These are phyloP conservation scores for Botryobasidium botryosum DNA, from an alignment of 768 basidiomycete species.

Conservation along the genomic window DNA sequence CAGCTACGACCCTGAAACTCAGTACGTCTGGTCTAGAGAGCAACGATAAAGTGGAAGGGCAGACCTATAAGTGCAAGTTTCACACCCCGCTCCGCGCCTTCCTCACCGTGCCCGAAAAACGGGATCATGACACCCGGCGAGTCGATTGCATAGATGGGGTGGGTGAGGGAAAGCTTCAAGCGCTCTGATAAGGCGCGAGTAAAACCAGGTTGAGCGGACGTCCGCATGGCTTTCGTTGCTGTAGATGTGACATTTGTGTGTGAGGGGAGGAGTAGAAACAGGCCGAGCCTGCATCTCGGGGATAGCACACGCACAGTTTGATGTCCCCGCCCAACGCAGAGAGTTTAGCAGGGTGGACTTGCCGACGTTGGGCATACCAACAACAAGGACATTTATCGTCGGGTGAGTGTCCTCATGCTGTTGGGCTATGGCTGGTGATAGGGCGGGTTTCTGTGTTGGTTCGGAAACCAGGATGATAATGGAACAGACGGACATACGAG, in stretches of 20 bases:
- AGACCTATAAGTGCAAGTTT: constrained; percentile 87
- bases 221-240: constrained; percentile 69
- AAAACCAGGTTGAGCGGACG: constrained; percentile 77
- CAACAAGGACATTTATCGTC: constrained; percentile 76
- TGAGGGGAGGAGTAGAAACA: constrained; percentile 4
- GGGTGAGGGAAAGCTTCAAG: constrained; percentile 62
- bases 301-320: constrained; percentile 46
- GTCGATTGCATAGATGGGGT: constrained; percentile 75
- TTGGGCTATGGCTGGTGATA: constrained; percentile 43
- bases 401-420: constrained; percentile 43
- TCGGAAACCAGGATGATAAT: background rate
- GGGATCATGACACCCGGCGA: constrained; percentile 96
- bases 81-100: constrained; percentile 79
- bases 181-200: constrained; percentile 81
- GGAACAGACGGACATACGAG: constrained; percentile 53
- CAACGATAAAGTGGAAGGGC: constrained; percentile 16
- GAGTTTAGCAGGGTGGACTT: constrained; percentile 92
- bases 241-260: background rate
- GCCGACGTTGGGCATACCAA: constrained; percentile 98
- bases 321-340: constrained; percentile 69
- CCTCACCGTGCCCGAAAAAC: constrained; percentile 71
- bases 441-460: background rate
- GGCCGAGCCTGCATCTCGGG: no score
- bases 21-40: no score
- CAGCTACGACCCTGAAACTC: constrained; percentile 34